These are phyloP conservation scores for Claviceps pusilla DNA, from an alignment of 2,329 filamentous ascomycete genomes.

Conservation along the genomic window DNA sequence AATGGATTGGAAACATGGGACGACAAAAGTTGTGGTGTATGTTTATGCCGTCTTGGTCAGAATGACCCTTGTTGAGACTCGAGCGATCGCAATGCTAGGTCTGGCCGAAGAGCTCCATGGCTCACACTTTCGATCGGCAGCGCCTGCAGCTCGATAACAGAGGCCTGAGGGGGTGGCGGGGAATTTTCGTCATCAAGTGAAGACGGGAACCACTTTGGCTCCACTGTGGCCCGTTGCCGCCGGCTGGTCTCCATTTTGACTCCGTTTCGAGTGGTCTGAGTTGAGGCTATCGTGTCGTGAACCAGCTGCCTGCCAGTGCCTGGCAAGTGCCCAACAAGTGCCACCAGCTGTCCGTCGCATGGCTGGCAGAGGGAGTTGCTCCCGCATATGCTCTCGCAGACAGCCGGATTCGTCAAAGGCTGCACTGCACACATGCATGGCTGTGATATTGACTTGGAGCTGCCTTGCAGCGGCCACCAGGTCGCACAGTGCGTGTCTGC, in stretches of 20 bases:
- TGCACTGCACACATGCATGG: not conserved
- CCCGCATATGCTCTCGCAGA: not conserved
- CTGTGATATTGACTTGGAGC: too few relatives aligned
- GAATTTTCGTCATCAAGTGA: not conserved
- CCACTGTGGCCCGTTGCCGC: not conserved
- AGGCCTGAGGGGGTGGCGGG: not conserved
- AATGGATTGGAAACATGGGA: too few relatives aligned
- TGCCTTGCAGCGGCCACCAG: not conserved
- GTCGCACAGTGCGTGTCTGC: not conserved
- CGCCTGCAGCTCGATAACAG: not conserved
- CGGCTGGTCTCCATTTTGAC: not conserved
- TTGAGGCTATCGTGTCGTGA: not conserved
- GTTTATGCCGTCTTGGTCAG: not conserved
- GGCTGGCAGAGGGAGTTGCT: not conserved
- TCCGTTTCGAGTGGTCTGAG: too few relatives aligned
- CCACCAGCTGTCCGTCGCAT: not conserved
- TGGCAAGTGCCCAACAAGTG: too few relatives aligned
- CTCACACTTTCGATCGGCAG: not conserved
- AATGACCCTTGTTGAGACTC: not conserved
- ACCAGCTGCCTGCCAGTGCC: too few relatives aligned
- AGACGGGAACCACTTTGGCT: constrained; percentile 1
- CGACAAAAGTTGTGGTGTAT: too few relatives aligned
- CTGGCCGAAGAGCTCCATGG: too few relatives aligned
- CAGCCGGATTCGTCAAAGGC: not conserved
- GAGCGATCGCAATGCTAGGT: not conserved